Conservation (phyloP, 2,329 filamentous ascomycete genomes). For the Nemania diffusa region DNA sequence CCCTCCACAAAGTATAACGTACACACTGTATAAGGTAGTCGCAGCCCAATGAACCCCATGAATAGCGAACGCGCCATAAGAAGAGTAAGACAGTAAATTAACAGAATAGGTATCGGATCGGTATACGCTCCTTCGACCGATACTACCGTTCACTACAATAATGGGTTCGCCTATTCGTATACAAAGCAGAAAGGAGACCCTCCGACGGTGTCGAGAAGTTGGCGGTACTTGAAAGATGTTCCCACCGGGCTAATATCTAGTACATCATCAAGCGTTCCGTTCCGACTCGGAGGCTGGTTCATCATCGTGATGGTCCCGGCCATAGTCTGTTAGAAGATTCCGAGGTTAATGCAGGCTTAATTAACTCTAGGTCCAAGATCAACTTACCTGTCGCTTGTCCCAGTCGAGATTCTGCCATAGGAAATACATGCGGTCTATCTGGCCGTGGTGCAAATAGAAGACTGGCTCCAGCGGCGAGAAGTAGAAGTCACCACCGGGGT, state of each 20-base stretch:
- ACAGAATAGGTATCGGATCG: not conserved
- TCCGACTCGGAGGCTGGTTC: constrained; percentile 53
- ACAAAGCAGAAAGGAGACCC: constrained; percentile 58
- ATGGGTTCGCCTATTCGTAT: constrained; percentile 47
- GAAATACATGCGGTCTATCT: constrained; percentile 60
- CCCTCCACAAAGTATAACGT: not conserved
- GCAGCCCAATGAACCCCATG: not conserved
- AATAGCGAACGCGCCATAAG: too few relatives aligned
- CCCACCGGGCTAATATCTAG: constrained; percentile 46
- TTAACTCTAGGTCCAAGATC: not conserved
- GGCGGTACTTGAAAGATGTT: constrained; percentile 43
- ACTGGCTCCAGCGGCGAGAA: constrained; percentile 57
- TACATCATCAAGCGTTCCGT: constrained; percentile 55
- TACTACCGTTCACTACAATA: not conserved
- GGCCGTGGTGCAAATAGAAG: constrained; percentile 59
- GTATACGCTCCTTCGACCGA: too few relatives aligned
- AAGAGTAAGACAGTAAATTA: too few relatives aligned
- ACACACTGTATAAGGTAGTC: not conserved
- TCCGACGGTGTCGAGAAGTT: constrained; percentile 55
- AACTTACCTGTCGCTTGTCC: constrained; percentile 50
- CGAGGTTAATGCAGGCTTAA: constrained; percentile 29
- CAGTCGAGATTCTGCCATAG: constrained; percentile 61
- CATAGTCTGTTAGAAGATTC: constrained; percentile 44
- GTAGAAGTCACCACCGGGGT: constrained; percentile 58
- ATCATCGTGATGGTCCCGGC: constrained; percentile 56